phyloP scores from a whole-genome alignment of 768 basidiomycete species.

The Auricularia auricula-judae region DNA sequence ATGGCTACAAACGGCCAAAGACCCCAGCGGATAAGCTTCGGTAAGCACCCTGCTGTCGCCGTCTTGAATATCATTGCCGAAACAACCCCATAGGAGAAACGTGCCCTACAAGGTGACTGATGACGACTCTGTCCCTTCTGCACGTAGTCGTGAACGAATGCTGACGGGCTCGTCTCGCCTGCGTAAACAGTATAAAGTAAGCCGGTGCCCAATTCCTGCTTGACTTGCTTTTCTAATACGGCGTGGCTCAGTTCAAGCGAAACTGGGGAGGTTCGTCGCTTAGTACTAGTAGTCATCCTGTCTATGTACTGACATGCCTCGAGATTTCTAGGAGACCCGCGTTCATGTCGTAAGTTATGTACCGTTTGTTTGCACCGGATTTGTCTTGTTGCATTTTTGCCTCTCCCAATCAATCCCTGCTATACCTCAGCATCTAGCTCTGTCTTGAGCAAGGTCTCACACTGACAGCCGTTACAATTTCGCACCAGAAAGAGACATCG shows the following conservation, averaged over 20 bases:
- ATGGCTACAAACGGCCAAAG: conserved; percentile 62
- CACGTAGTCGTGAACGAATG: background rate
- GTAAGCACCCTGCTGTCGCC: conserved; percentile 22
- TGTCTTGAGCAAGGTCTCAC: no score
- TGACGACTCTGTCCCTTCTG: background rate
- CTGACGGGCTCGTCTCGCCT: background rate
- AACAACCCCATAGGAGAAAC: conserved; percentile 42
- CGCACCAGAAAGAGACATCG: no score
- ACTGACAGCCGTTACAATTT: no score
- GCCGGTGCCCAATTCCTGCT: background rate
- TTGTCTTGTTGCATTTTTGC: no score
- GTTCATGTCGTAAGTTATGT: background rate
- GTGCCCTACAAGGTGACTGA: conserved; percentile 74
- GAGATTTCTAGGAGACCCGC: background rate
- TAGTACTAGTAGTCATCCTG: no score
- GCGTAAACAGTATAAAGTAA: background rate
- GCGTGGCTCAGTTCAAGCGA: background rate
- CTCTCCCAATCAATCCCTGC: no score
- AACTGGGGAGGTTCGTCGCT: background rate
- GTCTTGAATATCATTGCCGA: background rate
- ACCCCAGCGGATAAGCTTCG: conserved; percentile 69
- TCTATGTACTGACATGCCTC: no score
- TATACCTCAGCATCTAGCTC: no score
- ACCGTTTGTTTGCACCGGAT: background rate
- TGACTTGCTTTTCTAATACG: background rate